Conservation (phyloP, 192 early-diverging fungal genomes). For the Umbelopsis ramanniana region DNA sequence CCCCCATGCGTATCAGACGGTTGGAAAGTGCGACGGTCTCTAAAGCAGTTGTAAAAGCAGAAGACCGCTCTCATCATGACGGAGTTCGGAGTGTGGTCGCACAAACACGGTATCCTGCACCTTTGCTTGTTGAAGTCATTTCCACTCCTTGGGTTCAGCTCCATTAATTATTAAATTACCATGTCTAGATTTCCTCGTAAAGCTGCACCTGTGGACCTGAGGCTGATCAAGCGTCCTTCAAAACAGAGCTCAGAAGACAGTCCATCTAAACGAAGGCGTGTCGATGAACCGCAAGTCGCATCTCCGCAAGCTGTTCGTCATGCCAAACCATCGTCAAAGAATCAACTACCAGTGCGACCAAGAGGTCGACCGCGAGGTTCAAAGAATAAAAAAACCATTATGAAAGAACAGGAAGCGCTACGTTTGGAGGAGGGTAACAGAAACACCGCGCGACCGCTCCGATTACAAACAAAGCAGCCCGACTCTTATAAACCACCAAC, state of each 20-base stretch:
- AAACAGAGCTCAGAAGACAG: constrained; percentile 4
- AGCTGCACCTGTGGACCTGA: constrained; percentile 14
- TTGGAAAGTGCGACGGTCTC: neutral
- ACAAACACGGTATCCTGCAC: constrained; percentile 3
- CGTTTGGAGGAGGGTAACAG: neutral
- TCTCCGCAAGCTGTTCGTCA: constrained; percentile 1
- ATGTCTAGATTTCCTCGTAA: constrained; percentile 12
- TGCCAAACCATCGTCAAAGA: neutral
- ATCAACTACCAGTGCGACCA: neutral
- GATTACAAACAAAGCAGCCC: neutral
- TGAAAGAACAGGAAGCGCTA: constrained; percentile 15
- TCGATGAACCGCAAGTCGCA: neutral
- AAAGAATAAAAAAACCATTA: constrained; percentile 8
- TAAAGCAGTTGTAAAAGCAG: neutral
- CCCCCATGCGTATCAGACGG: constrained; percentile 1
- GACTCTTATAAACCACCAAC: neutral
- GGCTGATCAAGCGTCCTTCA: constrained; percentile 7
- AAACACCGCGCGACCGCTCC: constrained; percentile 3
- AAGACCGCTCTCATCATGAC: neutral
- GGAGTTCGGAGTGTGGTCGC: constrained; percentile 8
- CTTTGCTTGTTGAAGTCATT: neutral
- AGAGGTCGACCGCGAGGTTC: constrained; percentile 15
- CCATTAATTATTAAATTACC: neutral
- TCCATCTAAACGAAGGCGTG: constrained; percentile 8
- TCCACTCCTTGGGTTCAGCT: neutral